Percentiles rank a stretch among this genome's conserved stretches.
Evolutionary conservation across 2,329 filamentous ascomycete genomes (phyloP).

Genomic region (Alternaria incomplexa): DNA sequence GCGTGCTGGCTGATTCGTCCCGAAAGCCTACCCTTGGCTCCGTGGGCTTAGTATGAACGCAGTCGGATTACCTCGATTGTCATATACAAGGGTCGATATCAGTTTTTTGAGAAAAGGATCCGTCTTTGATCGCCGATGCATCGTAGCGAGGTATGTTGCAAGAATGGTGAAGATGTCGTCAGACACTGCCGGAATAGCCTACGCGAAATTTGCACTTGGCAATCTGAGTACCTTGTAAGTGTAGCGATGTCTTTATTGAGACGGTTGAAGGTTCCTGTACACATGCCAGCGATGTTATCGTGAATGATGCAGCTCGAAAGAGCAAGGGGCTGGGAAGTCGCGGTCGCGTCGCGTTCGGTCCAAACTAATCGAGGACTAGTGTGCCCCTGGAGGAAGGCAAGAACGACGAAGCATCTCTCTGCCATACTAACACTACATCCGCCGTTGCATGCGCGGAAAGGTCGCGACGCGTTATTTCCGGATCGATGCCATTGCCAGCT

Average conservation of each 20-base stretch:
- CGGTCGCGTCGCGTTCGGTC: neutral
- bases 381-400: neutral
- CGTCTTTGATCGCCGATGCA: neutral
- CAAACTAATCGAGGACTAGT: neutral
- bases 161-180: slow-evolving; percentile 5
- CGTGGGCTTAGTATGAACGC: neutral
- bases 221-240: neutral
- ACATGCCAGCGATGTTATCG: neutral
- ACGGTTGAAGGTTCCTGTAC: neutral
- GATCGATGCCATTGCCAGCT: neutral
- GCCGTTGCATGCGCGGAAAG: neutral
- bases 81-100: neutral
- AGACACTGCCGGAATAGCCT: neutral
- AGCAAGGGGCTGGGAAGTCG: neutral
- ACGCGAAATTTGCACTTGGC: neutral
- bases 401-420: neutral
- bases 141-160: neutral
- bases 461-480: neutral
- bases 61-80: neutral
- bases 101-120: neutral
- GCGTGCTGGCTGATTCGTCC: neutral
- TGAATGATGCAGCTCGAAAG: neutral
- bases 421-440: neutral
- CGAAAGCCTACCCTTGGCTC: neutral
- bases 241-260: too few relatives aligned